These are phyloP conservation scores for Mucor indicus DNA, from an alignment of 371 early-diverging fungal species.

Conservation along the genomic window DNA sequence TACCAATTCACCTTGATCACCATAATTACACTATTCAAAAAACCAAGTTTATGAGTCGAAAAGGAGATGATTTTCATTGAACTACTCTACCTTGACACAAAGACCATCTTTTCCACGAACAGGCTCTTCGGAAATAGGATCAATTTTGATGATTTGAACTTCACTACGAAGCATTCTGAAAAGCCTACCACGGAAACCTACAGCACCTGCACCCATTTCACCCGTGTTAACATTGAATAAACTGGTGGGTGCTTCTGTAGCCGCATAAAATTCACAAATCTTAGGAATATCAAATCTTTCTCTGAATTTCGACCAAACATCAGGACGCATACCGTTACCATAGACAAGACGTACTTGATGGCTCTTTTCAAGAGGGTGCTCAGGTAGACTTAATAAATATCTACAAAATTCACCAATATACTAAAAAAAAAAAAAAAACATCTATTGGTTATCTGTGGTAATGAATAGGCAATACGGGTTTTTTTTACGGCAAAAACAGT, in stretches of 20 bases:
- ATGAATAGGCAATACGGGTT: not conserved
- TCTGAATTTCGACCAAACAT: slow-evolving; percentile 61
- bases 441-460: not conserved
- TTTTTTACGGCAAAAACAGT: slow-evolving; percentile 35
- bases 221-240: slow-evolving; percentile 50
- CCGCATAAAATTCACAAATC: slow-evolving; percentile 59
- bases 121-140: slow-evolving; percentile 41
- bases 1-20: slow-evolving; percentile 54
- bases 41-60: no score
- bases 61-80: no score
- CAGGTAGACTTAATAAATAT: slow-evolving; percentile 56
- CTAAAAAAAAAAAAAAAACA: not conserved
- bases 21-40: slow-evolving; percentile 17
- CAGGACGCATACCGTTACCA: slow-evolving; percentile 71
- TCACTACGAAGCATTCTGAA: slow-evolving; percentile 18
- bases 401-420: slow-evolving; percentile 75
- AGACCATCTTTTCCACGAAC: slow-evolving; percentile 37
- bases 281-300: slow-evolving; percentile 46
- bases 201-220: slow-evolving; percentile 49
- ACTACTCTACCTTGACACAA: slow-evolving; percentile 37
- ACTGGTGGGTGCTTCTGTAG: slow-evolving; percentile 47
- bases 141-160: slow-evolving; percentile 30
- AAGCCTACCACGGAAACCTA: slow-evolving; percentile 41
- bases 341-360: slow-evolving; percentile 51
- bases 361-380: slow-evolving; percentile 43